Base-by-base conservation (phyloP, 1,284 basidiomycete species). In the Rhizoctonia solani region DNA sequence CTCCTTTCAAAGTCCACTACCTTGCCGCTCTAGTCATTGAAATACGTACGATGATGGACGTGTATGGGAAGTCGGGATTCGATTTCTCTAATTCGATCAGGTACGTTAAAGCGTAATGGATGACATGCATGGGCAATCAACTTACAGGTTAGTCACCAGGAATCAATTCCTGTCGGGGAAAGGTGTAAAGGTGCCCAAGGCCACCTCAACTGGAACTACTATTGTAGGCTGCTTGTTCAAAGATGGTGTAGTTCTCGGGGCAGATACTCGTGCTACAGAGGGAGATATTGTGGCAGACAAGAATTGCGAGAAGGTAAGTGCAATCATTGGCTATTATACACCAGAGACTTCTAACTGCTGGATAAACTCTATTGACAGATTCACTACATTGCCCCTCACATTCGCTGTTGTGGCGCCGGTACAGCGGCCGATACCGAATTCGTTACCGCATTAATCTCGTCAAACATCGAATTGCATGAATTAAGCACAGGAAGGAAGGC, bases 361-460 rank as follows among this genome's bases (percentile, higher is more conserved):
- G 5, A n/a, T 30, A 27, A 25, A n/a, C 19, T 39, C 49, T 16
- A 21, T 9, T 4, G 25, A 34, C 74, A 97, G 94, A 99, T 99
- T 75, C 97, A 99, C 79, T 99, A 92, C 78, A 91, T 97, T 75
- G 89, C 93, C 8, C 92, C 95, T 68, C 87, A 87, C 71, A 99
- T 99, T 73, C 85, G 96, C 67, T 99, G 97, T 83, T 98, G 96
- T 76, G 97, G 97, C 75, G 97, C 97, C 2, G 96, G 97, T 68
- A 99, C 97, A 2, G 96, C 97, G 23, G 96, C 96, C 11, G 96
- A 98, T 76, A 98, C 95, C 0, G 96, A 98, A 79, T 97, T 96
- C 76, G 92, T 90, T 13, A 95, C 95, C 56, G 92, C 92, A 23
- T 84, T 94, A 75, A 96, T 97, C 74, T 92, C 92, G 0, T 94